Evolutionary conservation across 2,329 filamentous ascomycete genomes (phyloP), one percentile per base, ranked within the genome.

Genomic region (Didymella pinodella): DNA sequence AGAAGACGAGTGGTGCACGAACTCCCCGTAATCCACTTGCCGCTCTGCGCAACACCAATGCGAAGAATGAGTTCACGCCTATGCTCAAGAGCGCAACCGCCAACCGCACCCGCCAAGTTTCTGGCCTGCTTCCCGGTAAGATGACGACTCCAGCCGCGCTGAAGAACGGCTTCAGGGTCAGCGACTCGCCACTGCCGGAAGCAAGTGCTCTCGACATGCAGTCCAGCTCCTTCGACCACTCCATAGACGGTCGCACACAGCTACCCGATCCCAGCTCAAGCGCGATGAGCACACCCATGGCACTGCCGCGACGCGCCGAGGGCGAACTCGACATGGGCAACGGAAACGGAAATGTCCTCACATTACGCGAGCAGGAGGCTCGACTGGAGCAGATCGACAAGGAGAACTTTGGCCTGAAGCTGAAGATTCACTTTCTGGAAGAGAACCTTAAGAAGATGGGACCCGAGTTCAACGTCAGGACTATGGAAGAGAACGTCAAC

Each of bases 371-470:
- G 74, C 95, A 99, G 77, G 95, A 98, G 78, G 93, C 92, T 83
- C 86, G 87, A 66, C 94, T 99, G 68, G 92, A 97, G 79, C 91
- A 91, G 73, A 94, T 99, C 69, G 93, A 97, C 74, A 99, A 99
- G 81, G 95, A 98, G 74, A 99, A 99, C 54, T 57, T 57, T n/a
- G 54, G 54, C 8, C 47, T 57, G 14, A 57, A 57, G 48, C 34
- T 57, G 26, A 57, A 69, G 31, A 97, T 98, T 52, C 93, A 98
- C 77, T 99, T 96, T 75, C 84, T 99, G 55, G 93, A 99, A 76
- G 92, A 98, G 68, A 91, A 92, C 14, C 80, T 99, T 48, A 87
- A 89, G 52, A 97, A 96, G 75, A 87, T 90, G 54, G 94, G 94
- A 0, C 93, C 92, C 7, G 92, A 93, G 54, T 95, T 93, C 81